Evolutionary conservation across 805 yeast genomes (phyloP).

Genomic region (Hanseniaspora thailandica): DNA sequence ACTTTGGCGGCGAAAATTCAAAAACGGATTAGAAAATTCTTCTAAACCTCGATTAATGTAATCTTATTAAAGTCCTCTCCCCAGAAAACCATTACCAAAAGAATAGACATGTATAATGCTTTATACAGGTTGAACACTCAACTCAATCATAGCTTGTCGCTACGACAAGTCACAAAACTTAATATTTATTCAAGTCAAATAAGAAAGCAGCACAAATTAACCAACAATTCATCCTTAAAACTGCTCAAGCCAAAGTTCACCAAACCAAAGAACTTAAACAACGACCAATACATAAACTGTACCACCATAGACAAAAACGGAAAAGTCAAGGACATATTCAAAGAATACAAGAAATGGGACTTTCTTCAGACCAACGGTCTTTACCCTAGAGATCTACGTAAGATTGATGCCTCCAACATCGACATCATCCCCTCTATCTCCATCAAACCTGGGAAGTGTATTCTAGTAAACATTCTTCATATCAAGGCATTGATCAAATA

Average conservation of each 20-base stretch:
- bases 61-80: no score
- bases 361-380: constrained; percentile 62
- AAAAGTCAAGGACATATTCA: constrained; percentile 62
- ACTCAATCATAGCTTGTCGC: no score
- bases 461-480: constrained; percentile 70
- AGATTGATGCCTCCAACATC: constrained; percentile 58
- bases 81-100: no score
- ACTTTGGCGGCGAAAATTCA: no score
- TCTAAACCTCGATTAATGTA: no score
- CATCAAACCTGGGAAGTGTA: constrained; percentile 60
- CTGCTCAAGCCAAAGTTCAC: constrained; percentile 32
- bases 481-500: constrained; percentile 80
- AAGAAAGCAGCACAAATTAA: background rate
- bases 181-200: background rate
- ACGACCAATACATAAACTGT: constrained; percentile 49
- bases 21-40: no score
- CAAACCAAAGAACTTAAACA: constrained; percentile 17
- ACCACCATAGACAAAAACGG: constrained; percentile 73
- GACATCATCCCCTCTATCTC: constrained; percentile 86
- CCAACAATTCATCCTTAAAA: background rate
- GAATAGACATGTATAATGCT: background rate
- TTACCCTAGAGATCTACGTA: constrained; percentile 77
- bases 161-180: background rate
- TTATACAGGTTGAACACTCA: background rate
- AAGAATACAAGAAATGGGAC: constrained; percentile 64